phyloP scores from a whole-genome alignment of 768 basidiomycete genomes.

The Lactifluus rugatus region DNA sequence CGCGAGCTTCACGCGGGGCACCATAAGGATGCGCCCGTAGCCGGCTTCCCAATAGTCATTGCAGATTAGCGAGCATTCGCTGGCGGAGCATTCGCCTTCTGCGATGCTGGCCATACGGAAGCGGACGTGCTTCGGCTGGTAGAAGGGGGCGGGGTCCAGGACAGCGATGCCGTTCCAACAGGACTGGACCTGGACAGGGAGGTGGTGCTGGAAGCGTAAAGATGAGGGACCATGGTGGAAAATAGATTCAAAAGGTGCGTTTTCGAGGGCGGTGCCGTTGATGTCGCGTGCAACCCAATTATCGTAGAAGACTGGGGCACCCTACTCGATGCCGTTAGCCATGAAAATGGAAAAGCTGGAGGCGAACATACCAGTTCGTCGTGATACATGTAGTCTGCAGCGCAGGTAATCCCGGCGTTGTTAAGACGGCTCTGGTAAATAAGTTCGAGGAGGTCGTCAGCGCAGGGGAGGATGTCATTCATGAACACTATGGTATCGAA shows the following conservation, averaged over 20 bases:
- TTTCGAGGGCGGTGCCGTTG: slow-evolving; percentile 97
- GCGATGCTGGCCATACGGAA: slow-evolving; percentile 92
- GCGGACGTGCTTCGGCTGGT: slow-evolving; percentile 77
- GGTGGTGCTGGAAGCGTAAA: slow-evolving; percentile 78
- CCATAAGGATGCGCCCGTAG: slow-evolving; percentile 96
- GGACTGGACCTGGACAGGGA: slow-evolving; percentile 92
- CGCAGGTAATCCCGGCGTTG: slow-evolving; percentile 97
- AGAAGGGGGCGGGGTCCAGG: slow-evolving; percentile 93
- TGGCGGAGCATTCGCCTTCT: slow-evolving; percentile 89
- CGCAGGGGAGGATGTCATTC: slow-evolving; percentile 98
- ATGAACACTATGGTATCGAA: slow-evolving; percentile 98
- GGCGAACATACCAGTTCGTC: slow-evolving; percentile 63
- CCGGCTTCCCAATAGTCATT: slow-evolving; percentile 98
- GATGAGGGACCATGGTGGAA: slow-evolving; percentile 78
- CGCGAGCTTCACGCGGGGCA: slow-evolving; percentile 90
- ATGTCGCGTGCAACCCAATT: slow-evolving; percentile 99
- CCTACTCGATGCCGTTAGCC: slow-evolving; percentile 27
- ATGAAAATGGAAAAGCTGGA: background rate
- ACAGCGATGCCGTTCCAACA: slow-evolving; percentile 99
- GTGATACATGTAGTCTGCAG: slow-evolving; percentile 99
- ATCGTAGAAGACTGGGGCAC: slow-evolving; percentile 91
- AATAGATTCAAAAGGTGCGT: slow-evolving; percentile 90
- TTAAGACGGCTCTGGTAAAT: slow-evolving; percentile 90
- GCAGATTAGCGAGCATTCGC: slow-evolving; percentile 93
- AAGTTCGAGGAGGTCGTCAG: slow-evolving; percentile 95